These are phyloP conservation scores for sunflower (Helianthus annuus) DNA, from an alignment of 129 eudicot genomes.

Conservation along the genomic window DNA sequence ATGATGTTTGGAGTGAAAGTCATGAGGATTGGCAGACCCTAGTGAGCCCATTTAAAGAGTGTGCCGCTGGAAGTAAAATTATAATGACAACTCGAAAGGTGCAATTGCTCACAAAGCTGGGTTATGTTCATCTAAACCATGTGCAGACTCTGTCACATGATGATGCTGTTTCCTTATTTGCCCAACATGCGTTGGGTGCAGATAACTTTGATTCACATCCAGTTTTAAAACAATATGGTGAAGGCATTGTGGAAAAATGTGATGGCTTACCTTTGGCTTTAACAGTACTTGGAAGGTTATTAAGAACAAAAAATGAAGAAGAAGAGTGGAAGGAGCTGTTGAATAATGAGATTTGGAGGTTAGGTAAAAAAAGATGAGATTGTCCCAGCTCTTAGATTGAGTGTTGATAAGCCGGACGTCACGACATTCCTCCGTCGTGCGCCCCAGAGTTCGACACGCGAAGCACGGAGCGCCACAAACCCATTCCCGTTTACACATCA, in stretches of 20 bases:
- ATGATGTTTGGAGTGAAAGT: too few relatives aligned
- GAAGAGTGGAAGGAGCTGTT: constrained; percentile 1
- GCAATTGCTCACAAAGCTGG: not conserved
- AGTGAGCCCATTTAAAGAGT: not conserved
- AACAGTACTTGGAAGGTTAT: too few relatives aligned
- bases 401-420: too few relatives aligned
- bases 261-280: too few relatives aligned
- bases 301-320: not conserved
- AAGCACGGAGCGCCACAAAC: too few relatives aligned
- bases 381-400: too few relatives aligned
- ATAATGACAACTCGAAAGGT: constrained; percentile 1
- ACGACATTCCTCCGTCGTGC: too few relatives aligned
- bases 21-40: not conserved
- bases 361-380: too few relatives aligned
- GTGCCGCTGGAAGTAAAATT: not conserved
- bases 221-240: too few relatives aligned
- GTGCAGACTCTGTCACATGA: not conserved
- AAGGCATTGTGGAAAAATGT: too few relatives aligned
- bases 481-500: too few relatives aligned
- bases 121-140: not conserved
- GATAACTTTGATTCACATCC: not conserved
- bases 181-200: not conserved
- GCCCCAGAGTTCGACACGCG: too few relatives aligned
- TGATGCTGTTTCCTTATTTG: not conserved
- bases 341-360: not conserved